Evolutionary conservation across 2,329 filamentous ascomycete genomes (phyloP).

Genomic region (Aspergillus fumigatus): DNA sequence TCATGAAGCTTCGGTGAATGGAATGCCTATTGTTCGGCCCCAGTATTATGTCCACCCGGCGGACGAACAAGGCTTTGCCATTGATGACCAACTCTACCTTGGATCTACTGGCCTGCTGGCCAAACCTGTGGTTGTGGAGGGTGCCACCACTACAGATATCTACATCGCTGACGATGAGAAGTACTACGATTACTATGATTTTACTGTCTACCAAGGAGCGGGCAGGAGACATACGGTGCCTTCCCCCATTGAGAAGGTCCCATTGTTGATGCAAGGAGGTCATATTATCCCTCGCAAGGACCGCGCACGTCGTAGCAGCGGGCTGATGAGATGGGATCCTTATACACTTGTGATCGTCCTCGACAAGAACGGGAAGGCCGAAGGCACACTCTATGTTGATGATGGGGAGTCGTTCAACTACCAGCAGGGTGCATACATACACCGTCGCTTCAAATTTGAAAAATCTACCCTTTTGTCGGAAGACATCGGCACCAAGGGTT

Average conservation of each 20-base stretch:
- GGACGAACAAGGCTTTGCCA: conserved; percentile 78
- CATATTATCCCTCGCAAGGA: conserved; percentile 90
- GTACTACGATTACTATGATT: conserved; percentile 96
- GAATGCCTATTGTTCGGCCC: conserved; percentile 81
- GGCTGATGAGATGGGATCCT: conserved; percentile 89
- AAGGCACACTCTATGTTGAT: conserved; percentile 82
- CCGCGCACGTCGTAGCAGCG: conserved; percentile 74
- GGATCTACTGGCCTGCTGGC: conserved; percentile 84
- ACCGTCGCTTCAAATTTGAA: conserved; percentile 69
- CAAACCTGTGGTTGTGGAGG: conserved; percentile 82
- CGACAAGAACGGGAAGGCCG: conserved; percentile 63
- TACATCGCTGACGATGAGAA: conserved; percentile 85
- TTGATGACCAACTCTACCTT: conserved; percentile 92
- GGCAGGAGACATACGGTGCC: conserved; percentile 66
- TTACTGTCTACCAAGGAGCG: conserved; percentile 66
- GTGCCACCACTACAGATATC: conserved; percentile 66
- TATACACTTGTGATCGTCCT: conserved; percentile 84
- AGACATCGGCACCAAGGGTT: conserved; percentile 59
- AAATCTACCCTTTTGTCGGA: conserved; percentile 60
- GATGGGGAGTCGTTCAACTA: conserved; percentile 93
- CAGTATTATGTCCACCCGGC: conserved; percentile 89
- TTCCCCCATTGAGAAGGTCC: conserved; percentile 80
- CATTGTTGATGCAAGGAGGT: conserved; percentile 86
- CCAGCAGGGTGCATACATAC: conserved; percentile 78
- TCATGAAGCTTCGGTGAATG: conserved; percentile 76